phyloP scores from a whole-genome alignment of 306 rosid species.

The Citrullus colocynthis region DNA sequence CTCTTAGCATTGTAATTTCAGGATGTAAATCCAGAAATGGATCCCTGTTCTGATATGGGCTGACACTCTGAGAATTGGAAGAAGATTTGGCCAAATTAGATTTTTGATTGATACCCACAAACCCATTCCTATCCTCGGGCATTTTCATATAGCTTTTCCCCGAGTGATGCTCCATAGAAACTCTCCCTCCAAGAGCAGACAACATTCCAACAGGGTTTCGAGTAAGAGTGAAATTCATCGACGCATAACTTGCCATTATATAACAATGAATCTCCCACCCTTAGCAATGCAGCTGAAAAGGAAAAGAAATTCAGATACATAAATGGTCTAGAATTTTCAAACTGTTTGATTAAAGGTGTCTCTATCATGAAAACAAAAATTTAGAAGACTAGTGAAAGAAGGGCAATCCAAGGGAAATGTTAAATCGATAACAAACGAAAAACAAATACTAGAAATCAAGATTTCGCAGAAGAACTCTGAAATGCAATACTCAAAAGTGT shows the following conservation, averaged over 20 bases:
- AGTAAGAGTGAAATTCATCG: constrained; percentile 38
- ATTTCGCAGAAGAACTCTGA: not conserved
- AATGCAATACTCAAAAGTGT: not conserved
- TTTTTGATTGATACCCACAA: constrained; percentile 29
- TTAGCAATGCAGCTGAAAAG: constrained; percentile 5
- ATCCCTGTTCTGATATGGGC: constrained; percentile 51
- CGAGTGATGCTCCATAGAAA: constrained; percentile 1
- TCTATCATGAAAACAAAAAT: not conserved
- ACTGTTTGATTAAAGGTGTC: not conserved
- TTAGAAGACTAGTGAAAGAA: not conserved
- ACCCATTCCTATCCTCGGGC: constrained; percentile 27
- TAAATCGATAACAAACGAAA: not conserved
- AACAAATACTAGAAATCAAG: not conserved
- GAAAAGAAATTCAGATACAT: constrained; percentile 7
- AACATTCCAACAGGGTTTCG: constrained; percentile 52
- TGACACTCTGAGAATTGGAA: constrained; percentile 40
- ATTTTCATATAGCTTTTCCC: constrained; percentile 22
- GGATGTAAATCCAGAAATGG: constrained; percentile 90
- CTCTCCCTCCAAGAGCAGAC: constrained; percentile 32
- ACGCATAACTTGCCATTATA: constrained; percentile 45
- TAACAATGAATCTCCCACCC: not conserved
- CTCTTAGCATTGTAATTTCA: constrained; percentile 85
- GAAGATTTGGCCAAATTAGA: constrained; percentile 36
- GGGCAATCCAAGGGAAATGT: not conserved
- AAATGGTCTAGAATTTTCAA: constrained; percentile 1